These are phyloP conservation scores for Neurospora cerealis DNA, from an alignment of 495 filamentous ascomycete genomes.

Conservation along the genomic window DNA sequence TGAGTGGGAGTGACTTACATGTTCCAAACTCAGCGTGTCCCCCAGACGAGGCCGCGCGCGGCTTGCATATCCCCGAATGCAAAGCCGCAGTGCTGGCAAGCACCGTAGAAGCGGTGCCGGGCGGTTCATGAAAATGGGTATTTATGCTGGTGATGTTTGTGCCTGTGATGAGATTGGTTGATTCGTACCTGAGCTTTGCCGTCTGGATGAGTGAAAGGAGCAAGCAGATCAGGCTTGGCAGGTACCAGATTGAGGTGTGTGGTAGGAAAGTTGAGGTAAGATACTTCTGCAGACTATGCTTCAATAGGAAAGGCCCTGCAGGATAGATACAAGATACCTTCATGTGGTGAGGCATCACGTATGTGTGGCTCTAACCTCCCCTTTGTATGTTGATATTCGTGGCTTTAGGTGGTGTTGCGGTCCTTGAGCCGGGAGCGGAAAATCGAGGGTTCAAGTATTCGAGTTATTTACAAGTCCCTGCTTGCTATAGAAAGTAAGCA, in stretches of 20 bases:
- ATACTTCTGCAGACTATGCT: background rate
- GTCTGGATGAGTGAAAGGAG: background rate
- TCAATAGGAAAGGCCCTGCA: background rate
- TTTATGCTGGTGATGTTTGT: background rate
- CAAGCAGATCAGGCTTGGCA: background rate
- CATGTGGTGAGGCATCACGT: background rate
- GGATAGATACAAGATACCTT: background rate
- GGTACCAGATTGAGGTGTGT: background rate
- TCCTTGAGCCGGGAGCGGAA: background rate
- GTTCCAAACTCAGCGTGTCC: slow-evolving; percentile 36
- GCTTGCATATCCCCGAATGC: slow-evolving; percentile 33
- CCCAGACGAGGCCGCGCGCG: slow-evolving; percentile 24
- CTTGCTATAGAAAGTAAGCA: background rate
- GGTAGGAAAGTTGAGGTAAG: background rate
- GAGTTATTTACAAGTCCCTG: background rate
- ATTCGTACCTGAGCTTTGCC: background rate
- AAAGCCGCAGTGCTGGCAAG: slow-evolving; percentile 11
- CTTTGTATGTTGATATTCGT: background rate
- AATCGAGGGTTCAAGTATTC: background rate
- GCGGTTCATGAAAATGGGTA: background rate
- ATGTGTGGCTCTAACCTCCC: background rate
- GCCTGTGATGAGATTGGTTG: background rate
- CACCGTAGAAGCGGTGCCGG: background rate
- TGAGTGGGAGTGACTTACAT: slow-evolving; percentile 26
- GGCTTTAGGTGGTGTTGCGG: background rate